Conservation (phyloP, 352 stramenopile genomes). For the Pythium graminicola region DNA sequence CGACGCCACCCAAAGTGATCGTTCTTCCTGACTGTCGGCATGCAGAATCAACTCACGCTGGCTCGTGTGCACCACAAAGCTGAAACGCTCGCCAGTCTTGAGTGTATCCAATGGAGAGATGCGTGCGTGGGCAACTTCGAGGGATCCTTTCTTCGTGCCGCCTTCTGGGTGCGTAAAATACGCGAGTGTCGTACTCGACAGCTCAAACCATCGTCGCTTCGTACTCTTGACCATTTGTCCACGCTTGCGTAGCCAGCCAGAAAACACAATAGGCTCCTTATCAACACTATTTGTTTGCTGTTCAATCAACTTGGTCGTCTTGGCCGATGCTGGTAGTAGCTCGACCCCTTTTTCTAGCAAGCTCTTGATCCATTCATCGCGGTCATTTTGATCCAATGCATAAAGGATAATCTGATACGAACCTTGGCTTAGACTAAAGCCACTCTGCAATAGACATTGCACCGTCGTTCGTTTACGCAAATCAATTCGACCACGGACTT, state of each 20-base stretch:
- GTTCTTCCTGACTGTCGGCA: slow-evolving; percentile 81
- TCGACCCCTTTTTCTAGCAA: slow-evolving; percentile 67
- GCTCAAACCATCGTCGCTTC: slow-evolving; percentile 84
- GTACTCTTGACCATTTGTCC: slow-evolving; percentile 79
- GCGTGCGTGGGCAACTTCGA: slow-evolving; percentile 49
- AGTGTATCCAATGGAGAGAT: slow-evolving; percentile 68
- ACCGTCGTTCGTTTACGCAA: slow-evolving; percentile 56
- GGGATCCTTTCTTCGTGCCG: slow-evolving; percentile 60
- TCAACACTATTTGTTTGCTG: slow-evolving; percentile 44
- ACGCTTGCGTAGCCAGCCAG: slow-evolving; percentile 78
- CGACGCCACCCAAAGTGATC: slow-evolving; percentile 69
- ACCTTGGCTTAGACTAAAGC: slow-evolving; percentile 67
- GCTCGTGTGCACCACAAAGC: slow-evolving; percentile 62
- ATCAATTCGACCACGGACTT: slow-evolving; percentile 71
- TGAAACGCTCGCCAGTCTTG: slow-evolving; percentile 76
- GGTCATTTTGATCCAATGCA: slow-evolving; percentile 62
- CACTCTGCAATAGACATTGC: slow-evolving; percentile 62
- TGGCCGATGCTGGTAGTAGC: slow-evolving; percentile 42
- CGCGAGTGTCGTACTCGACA: slow-evolving; percentile 55
- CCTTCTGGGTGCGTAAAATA: slow-evolving; percentile 77
- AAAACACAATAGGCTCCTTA: slow-evolving; percentile 56
- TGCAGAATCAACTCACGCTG: slow-evolving; percentile 65
- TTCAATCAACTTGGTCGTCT: slow-evolving; percentile 54
- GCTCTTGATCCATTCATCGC: slow-evolving; percentile 79
- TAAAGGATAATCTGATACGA: slow-evolving; percentile 79